phyloP scores from a whole-genome alignment of 345 rosid genomes.

The Geranium brycei region DNA sequence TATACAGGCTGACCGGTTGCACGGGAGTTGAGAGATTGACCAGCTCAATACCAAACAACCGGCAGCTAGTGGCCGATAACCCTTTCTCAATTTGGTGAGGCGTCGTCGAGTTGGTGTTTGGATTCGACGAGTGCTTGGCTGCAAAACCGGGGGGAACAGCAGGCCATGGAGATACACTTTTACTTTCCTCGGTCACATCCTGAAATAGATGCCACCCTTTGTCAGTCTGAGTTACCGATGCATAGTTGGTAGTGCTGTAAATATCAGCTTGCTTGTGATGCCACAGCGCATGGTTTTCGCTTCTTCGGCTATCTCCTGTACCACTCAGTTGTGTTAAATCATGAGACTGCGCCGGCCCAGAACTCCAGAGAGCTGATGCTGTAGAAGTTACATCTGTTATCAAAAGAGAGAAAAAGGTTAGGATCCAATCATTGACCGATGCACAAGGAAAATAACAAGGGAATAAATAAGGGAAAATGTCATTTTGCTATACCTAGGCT shows the following conservation, averaged over 20 bases:
- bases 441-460: neutral
- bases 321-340: constrained; percentile 32
- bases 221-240: constrained; percentile 30
- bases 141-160: constrained; percentile 20
- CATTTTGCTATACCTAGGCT: no score
- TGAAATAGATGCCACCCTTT: constrained; percentile 36
- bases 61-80: constrained; percentile 31
- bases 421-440: neutral
- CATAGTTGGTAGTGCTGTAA: constrained; percentile 22
- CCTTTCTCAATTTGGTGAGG: constrained; percentile 21
- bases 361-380: constrained; percentile 47
- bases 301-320: constrained; percentile 35
- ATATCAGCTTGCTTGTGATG: constrained; percentile 32
- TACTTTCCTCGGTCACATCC: constrained; percentile 39
- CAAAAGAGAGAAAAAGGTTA: constrained; percentile 7
- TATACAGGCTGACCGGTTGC: constrained; percentile 20
- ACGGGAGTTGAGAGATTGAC: constrained; percentile 26
- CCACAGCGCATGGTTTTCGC: constrained; percentile 33
- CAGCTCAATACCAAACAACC: constrained; percentile 74
- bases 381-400: constrained; percentile 33
- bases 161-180: constrained; percentile 35
- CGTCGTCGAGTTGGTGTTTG: constrained; percentile 22
- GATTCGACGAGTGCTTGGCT: constrained; percentile 22
- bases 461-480: no score
- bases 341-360: constrained; percentile 36